Evolutionary conservation across 2,329 filamentous ascomycete species (phyloP).

Genomic region (Cryoendolithus antarcticus): DNA sequence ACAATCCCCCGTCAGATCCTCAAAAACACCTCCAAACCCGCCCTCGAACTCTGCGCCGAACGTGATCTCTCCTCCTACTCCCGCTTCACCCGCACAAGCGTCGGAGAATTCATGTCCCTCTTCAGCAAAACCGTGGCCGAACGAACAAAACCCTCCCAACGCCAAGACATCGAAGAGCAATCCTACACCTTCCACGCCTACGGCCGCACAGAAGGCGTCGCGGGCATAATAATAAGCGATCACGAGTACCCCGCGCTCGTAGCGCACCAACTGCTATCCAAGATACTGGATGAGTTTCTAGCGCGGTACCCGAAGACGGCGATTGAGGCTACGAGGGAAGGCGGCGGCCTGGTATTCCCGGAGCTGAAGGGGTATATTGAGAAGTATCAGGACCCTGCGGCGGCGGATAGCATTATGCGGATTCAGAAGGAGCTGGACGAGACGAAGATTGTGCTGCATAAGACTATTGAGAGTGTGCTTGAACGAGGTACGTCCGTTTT

Average conservation of each 20-base stretch:
- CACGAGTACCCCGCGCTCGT: slow-evolving; percentile 30
- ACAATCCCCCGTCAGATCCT: slow-evolving; percentile 49
- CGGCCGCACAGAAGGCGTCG: slow-evolving; percentile 33
- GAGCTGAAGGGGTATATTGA: slow-evolving; percentile 42
- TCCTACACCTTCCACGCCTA: slow-evolving; percentile 50
- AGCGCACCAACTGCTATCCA: slow-evolving; percentile 75
- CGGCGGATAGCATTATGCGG: slow-evolving; percentile 71
- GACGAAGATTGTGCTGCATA: slow-evolving; percentile 93
- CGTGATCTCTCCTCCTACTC: slow-evolving; percentile 69
- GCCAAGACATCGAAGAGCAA: slow-evolving; percentile 77
- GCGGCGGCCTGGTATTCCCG: not conserved
- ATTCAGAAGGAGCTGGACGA: slow-evolving; percentile 96
- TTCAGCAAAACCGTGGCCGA: slow-evolving; percentile 82
- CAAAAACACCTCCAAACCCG: slow-evolving; percentile 65
- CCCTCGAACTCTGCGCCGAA: slow-evolving; percentile 63
- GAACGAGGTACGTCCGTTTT: too few relatives aligned
- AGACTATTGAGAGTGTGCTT: slow-evolving; percentile 82
- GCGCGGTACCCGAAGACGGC: slow-evolving; percentile 48
- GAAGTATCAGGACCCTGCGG: slow-evolving; percentile 74
- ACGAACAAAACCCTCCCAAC: slow-evolving; percentile 65
- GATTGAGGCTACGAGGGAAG: not conserved
- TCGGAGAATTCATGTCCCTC: slow-evolving; percentile 65
- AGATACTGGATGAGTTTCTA: slow-evolving; percentile 79
- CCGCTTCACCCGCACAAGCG: slow-evolving; percentile 57
- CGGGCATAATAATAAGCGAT: slow-evolving; percentile 15